These are phyloP conservation scores for Trifolium pratense DNA, from an alignment of 306 rosid genomes.

Conservation along the genomic window DNA sequence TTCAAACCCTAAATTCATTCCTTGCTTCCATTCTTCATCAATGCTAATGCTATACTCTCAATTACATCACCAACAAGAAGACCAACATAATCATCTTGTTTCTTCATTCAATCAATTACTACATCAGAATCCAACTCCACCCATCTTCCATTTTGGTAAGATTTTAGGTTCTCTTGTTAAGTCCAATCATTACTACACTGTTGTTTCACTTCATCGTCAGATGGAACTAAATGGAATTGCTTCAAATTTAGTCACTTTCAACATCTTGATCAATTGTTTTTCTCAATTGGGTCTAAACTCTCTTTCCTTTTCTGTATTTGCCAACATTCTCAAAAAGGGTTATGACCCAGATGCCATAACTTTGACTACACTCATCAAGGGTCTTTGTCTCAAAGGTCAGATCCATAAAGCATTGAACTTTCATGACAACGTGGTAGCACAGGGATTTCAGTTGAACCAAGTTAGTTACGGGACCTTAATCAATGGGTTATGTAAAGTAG, in stretches of 20 bases:
- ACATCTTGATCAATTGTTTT: neutral
- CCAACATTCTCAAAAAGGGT: neutral
- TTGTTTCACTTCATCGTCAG: neutral
- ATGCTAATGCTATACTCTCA: no score
- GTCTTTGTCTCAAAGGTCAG: neutral
- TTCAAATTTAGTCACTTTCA: neutral
- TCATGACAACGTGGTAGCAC: neutral
- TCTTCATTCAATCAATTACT: neutral
- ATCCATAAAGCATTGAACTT: neutral
- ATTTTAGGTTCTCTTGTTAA: neutral
- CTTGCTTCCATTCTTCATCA: no score
- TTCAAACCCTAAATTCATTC: no score
- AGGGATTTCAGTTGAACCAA: neutral
- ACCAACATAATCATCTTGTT: no score
- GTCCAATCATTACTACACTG: neutral
- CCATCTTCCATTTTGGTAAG: neutral
- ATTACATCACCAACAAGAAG: no score
- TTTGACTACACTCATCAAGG: neutral
- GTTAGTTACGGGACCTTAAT: neutral
- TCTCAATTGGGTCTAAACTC: neutral
- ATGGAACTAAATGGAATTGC: neutral
- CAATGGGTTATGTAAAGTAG: neutral
- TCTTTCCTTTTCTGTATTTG: no score
- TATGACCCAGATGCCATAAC: neutral
- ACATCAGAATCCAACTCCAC: neutral